These are phyloP conservation scores for Penicillium sp. DNA, from an alignment of 2,329 filamentous ascomycete species.

Conservation along the genomic window DNA sequence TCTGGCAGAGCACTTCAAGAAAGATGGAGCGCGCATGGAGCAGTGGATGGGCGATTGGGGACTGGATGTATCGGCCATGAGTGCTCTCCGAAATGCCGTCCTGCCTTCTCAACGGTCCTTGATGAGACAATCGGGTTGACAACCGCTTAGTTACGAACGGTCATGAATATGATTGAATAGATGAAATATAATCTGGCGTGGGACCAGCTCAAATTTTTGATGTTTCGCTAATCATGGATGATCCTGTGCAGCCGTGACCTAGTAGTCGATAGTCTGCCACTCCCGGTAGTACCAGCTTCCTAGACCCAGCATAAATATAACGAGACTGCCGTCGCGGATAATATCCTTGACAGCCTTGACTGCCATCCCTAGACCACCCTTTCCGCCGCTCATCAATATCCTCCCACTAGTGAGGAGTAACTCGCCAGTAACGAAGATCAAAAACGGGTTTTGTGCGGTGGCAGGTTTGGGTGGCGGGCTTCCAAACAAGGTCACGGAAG, in stretches of 20 bases:
- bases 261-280: constrained; percentile 21
- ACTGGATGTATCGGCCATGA: constrained; percentile 36
- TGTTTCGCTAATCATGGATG: constrained; percentile 8
- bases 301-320: constrained; percentile 46
- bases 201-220: background rate
- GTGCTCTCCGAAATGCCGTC: constrained; percentile 36
- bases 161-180: too few relatives aligned
- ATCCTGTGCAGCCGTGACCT: background rate
- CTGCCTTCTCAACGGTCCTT: constrained; percentile 27
- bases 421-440: constrained; percentile 49
- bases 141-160: too few relatives aligned
- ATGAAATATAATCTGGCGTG: background rate
- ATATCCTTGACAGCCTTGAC: constrained; percentile 41
- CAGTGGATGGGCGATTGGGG: constrained; percentile 57
- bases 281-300: constrained; percentile 41
- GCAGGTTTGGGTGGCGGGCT: constrained; percentile 44
- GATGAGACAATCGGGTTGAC: background rate
- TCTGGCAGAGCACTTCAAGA: constrained; percentile 55
- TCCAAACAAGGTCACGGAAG: constrained; percentile 40
- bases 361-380: constrained; percentile 31
- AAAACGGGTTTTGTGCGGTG: constrained; percentile 45
- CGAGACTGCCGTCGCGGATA: constrained; percentile 45
- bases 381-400: constrained; percentile 30
- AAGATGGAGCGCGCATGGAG: constrained; percentile 52
- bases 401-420: constrained; percentile 41